Evolutionary conservation across 148 eudicot genomes (phyloP).

Genomic region (Salicornia ramosissima): DNA sequence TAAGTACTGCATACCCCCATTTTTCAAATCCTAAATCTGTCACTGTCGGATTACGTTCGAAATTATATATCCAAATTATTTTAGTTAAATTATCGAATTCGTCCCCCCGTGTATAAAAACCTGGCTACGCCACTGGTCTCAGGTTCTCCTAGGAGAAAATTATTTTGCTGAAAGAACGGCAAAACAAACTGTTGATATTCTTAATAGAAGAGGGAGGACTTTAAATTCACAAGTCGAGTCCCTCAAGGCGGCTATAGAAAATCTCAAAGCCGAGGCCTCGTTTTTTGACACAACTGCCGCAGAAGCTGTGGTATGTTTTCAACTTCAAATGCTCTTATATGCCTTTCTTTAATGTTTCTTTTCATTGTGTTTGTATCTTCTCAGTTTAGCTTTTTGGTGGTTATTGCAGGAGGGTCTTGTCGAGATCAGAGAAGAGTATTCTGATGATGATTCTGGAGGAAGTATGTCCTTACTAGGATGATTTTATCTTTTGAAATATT

Average conservation of each 20-base stretch:
- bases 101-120: too few species aligned
- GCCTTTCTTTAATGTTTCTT: neutral
- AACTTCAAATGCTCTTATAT: neutral
- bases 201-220: constrained; percentile 71
- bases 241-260: constrained; percentile 61
- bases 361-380: neutral
- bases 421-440: constrained; percentile 76
- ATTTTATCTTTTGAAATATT: neutral
- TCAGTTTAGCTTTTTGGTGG: constrained; percentile 12
- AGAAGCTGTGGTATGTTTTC: constrained; percentile 60
- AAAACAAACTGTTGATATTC: constrained; percentile 79
- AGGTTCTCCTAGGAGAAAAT: constrained; percentile 91
- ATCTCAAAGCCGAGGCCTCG: constrained; percentile 71
- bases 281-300: constrained; percentile 78
- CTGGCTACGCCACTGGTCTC: too few species aligned
- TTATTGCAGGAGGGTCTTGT: constrained; percentile 75
- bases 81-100: too few species aligned
- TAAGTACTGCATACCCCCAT: too few species aligned
- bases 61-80: too few species aligned
- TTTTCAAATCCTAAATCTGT: too few species aligned
- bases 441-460: constrained; percentile 50
- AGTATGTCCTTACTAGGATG: constrained; percentile 33
- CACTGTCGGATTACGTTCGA: too few species aligned
- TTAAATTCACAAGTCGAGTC: constrained; percentile 67
- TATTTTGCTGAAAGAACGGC: constrained; percentile 84